Evolutionary conservation across 192 early-diverging fungal genomes (phyloP), one percentile per base, ranked within the genome.

Genomic region (Dimargaris xerosporica): DNA sequence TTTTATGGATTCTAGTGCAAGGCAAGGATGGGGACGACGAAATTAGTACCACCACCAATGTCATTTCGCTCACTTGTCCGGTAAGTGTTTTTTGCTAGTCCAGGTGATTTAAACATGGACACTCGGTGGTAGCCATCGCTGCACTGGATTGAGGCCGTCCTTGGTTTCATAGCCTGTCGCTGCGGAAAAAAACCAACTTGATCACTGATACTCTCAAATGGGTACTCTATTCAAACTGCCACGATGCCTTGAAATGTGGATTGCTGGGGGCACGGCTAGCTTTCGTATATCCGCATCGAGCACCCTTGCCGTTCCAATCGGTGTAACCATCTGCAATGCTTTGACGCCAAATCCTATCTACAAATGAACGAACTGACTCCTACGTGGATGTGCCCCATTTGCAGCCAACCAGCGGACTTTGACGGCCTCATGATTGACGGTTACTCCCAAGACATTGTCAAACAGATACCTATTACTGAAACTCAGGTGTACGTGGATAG

Each of bases 321-420:
- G 11, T 93, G 90, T 63, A 64, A 78, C 43, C 90, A 93, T 65
- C 54, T 86, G n/a, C 88, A 93, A 67, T 93, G 90, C 67, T 93
- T 90, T 71, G 90, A 93, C 61, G 77, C 73, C 16, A 77, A 73
- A 7, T 82, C 79, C 1, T 91, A 85, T 63, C 71, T 93, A 45
- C 70, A 78, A 50, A 75, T 93, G 65, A 89, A 88, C 48, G 78
- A 82, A 53, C 79, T 78, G 48, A 74, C 75, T 1, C 78, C 81
- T 0, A 78, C 78, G 7, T 88, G 83, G 82, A 79, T 72, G 52
- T 93, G 90, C 45, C 87, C 89, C 0, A 80, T 93, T 0, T 93
- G 90, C 64, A 73, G 71, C 48, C 44, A 65, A 23, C 50, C 58
- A 17, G 62, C 63, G 30, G 76, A 80, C 3, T 76, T 75, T 63